A percentile compares a stretch with the other conserved stretches of the same genome.
Evolutionary conservation across 2,329 filamentous ascomycete genomes (phyloP).

Genomic region (Diaporthe helianthi): DNA sequence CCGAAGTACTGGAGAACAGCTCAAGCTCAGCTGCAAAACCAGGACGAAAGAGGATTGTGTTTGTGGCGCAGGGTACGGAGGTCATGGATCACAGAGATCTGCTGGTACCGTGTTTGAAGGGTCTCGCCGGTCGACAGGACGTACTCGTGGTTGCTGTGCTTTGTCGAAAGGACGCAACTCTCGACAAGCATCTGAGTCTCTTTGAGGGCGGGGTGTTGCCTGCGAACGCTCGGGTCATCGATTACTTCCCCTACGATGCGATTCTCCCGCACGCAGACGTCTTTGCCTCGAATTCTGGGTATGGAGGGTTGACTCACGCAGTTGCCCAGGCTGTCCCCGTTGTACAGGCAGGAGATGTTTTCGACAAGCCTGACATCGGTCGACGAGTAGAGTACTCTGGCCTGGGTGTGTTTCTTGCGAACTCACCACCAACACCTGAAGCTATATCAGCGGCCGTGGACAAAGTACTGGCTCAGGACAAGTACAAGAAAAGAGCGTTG

Average conservation of each 20-base stretch:
- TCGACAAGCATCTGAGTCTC: conserved; percentile 35
- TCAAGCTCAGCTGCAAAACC: conserved; percentile 9
- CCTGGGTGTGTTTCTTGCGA: conserved; percentile 52
- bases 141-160: conserved; percentile 47
- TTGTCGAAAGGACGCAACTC: conserved; percentile 39
- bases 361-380: conserved; percentile 52
- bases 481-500: conserved; percentile 42
- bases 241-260: conserved; percentile 57
- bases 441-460: conserved; percentile 43
- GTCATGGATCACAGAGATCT: conserved; percentile 49
- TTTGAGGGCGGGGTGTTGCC: conserved; percentile 41
- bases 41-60: conserved; percentile 49
- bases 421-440: conserved; percentile 42
- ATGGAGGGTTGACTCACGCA: conserved; percentile 54
- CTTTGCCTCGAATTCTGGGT: conserved; percentile 57
- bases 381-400: conserved; percentile 52
- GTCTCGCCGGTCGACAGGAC: conserved; percentile 50
- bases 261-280: conserved; percentile 52
- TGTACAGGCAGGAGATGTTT: conserved; percentile 51
- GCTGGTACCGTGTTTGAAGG: conserved; percentile 53
- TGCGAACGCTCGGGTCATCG: conserved; percentile 50
- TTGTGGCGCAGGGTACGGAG: conserved; percentile 57
- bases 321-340: conserved; percentile 55
- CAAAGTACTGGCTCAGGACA: conserved; percentile 41
- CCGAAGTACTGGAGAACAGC: conserved; percentile 46